phyloP scores from a whole-genome alignment of 139 green algal species.

The Chlamydomonas sp. region DNA sequence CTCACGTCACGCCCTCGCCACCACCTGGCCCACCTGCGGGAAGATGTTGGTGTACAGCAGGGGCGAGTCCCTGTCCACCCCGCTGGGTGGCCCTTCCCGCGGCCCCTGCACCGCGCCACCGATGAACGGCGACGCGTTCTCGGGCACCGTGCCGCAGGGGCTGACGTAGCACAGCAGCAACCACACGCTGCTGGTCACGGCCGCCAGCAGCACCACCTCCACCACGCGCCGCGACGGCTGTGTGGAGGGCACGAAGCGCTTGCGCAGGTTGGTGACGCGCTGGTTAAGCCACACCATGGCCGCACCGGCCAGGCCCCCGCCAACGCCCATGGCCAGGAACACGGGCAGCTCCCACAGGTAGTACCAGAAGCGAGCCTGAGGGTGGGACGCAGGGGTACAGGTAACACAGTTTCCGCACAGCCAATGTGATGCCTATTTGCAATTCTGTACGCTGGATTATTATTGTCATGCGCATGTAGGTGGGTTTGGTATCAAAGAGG shows the following conservation, averaged over 20 bases:
- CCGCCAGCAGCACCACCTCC: slow-evolving; percentile 66
- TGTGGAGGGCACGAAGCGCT: slow-evolving; percentile 44
- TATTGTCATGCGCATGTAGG: too few relatives aligned
- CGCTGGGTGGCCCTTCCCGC: too few relatives aligned
- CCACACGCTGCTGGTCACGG: slow-evolving; percentile 61
- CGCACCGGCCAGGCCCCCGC: slow-evolving; percentile 60
- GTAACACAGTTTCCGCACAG: too few relatives aligned
- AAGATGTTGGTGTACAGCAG: too few relatives aligned
- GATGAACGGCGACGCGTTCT: too few relatives aligned
- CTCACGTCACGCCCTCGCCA: too few relatives aligned
- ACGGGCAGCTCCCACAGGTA: slow-evolving; percentile 36
- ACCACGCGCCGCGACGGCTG: slow-evolving; percentile 41
- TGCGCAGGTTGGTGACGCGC: slow-evolving; percentile 40
- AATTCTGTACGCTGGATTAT: too few relatives aligned
- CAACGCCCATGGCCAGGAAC: slow-evolving; percentile 65
- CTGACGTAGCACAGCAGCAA: slow-evolving; percentile 58
- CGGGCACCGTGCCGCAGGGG: slow-evolving; percentile 57
- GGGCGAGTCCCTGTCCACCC: too few relatives aligned
- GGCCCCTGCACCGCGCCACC: too few relatives aligned
- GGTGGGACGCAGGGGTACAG: neutral
- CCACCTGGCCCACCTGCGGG: too few relatives aligned
- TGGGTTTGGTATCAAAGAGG: too few relatives aligned
- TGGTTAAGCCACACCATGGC: slow-evolving; percentile 57
- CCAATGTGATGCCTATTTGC: too few relatives aligned
- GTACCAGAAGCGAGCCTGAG: slow-evolving; percentile 12